Conservation (phyloP, 1,284 basidiomycete species). For the Pseudozyma tsukubaensis region DNA sequence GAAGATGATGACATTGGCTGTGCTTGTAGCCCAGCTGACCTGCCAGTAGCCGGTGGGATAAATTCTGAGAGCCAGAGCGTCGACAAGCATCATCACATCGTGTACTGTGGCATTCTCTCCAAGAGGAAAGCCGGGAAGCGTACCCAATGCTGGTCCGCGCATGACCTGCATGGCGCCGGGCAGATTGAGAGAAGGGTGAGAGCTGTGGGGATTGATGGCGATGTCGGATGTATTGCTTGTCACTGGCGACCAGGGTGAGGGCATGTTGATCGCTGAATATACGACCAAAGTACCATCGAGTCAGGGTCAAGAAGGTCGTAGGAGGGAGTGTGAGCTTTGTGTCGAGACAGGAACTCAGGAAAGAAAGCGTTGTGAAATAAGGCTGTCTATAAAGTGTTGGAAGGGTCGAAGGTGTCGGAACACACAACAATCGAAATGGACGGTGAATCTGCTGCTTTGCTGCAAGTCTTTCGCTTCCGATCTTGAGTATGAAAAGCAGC, state of each 20-base stretch:
- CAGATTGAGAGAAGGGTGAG: neutral
- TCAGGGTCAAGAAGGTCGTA: too few species aligned
- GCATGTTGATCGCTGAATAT: neutral
- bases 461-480: too few species aligned
- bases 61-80: slow-evolving; percentile 21
- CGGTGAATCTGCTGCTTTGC: too few species aligned
- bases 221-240: neutral
- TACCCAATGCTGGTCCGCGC: neutral
- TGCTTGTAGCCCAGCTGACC: slow-evolving; percentile 17
- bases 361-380: too few species aligned
- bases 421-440: too few species aligned
- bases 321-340: too few species aligned
- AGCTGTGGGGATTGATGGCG: neutral
- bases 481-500: too few species aligned
- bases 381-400: too few species aligned
- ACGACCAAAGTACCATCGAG: neutral
- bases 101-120: slow-evolving; percentile 8
- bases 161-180: neutral
- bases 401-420: too few species aligned
- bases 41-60: slow-evolving; percentile 27
- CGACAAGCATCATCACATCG: slow-evolving; percentile 24
- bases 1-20: slow-evolving; percentile 14
- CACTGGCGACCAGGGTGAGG: neutral
- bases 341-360: too few species aligned
- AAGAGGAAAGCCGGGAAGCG: slow-evolving; percentile 15